Percentiles rank a stretch among this genome's conserved stretches.
These are phyloP conservation scores for Saccharomyces hybrid DNA, from an alignment of 1,139 yeast genomes.

Conservation along the genomic window DNA sequence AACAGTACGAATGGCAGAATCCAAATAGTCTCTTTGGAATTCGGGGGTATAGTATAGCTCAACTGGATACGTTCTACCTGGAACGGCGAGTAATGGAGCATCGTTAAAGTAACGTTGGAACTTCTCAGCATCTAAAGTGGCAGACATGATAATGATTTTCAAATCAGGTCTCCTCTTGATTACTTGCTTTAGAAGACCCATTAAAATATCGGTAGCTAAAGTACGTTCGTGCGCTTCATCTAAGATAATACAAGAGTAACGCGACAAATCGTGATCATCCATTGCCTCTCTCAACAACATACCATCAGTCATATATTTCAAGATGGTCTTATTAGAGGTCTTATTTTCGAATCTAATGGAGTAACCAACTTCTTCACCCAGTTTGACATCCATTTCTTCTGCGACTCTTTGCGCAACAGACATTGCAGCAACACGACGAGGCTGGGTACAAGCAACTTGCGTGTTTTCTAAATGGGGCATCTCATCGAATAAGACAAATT, in stretches of 20 bases:
- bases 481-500: constrained; percentile 87
- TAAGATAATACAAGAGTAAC: constrained; percentile 82
- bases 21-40: constrained; percentile 88
- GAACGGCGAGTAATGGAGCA: constrained; percentile 92
- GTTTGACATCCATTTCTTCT: constrained; percentile 84
- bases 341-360: constrained; percentile 88
- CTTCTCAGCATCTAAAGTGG: constrained; percentile 94
- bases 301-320: constrained; percentile 98
- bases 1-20: constrained; percentile 90
- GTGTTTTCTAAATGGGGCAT: constrained; percentile 74
- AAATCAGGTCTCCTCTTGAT: constrained; percentile 74
- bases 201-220: constrained; percentile 87
- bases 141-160: constrained; percentile 92
- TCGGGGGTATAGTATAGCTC: constrained; percentile 96
- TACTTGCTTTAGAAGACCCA: constrained; percentile 88
- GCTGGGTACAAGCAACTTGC: constrained; percentile 93
- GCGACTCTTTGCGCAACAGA: constrained; percentile 95
- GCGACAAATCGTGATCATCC: constrained; percentile 79
- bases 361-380: constrained; percentile 93
- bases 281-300: constrained; percentile 95
- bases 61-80: constrained; percentile 97
- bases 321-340: constrained; percentile 67
- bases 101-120: constrained; percentile 82
- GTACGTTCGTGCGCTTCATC: constrained; percentile 99
- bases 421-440: constrained; percentile 97